Base-by-base conservation (phyloP, 148 eudicot species). In the Rhododendron molle region DNA sequence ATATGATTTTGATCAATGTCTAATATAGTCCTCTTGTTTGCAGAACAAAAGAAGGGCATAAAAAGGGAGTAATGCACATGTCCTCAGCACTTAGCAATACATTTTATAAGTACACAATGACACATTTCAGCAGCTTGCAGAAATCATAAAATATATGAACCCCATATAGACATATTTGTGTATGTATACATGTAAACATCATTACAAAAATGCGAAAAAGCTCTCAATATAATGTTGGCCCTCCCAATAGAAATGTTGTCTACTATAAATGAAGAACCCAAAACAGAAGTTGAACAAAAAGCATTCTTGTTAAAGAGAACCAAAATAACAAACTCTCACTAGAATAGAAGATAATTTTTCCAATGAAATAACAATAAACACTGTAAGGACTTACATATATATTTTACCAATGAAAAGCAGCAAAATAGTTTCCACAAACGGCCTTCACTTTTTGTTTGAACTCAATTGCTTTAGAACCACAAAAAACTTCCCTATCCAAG, bases 401-500 rank as follows among this genome's bases (percentile, higher is more conserved):
- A 85, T 94, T 94, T 89, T 95, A 98, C 80, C 95, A 92, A 87
- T 97, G 99, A 91, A 94, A 95, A 86, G 93, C 91, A 84, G 83
- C 72, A 84, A 90, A 94, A 87, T 95, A 97, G 88, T 87, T 90
- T 90, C 91, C 98, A 87, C 99, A 97, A 52, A 97, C 92, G 65
- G 88, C 83, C 90, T 90, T 97, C 84, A 95, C 87, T 83, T 94
- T 94, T 79, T 88, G 93, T 87, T 95, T 93, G 86, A 95, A 95
- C 78, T 97, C 99, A 85, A 91, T 85, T 83, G 96, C 99, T 87
- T 97, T 91, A 71, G 83, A 86, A 82, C 94, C 98, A 90, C 95
- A 94, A 86, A 97, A 95, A 88, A 98, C 92, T 89, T 97, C 98
- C 85, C 98, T 98, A 82, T 95, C 94, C 90, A 94, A 83, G 87